A percentile compares a stretch with the other conserved stretches of the same genome.
These are phyloP conservation scores for Papilionanthe hybrid DNA, from an alignment of 116 monocot genomes.

Conservation along the genomic window DNA sequence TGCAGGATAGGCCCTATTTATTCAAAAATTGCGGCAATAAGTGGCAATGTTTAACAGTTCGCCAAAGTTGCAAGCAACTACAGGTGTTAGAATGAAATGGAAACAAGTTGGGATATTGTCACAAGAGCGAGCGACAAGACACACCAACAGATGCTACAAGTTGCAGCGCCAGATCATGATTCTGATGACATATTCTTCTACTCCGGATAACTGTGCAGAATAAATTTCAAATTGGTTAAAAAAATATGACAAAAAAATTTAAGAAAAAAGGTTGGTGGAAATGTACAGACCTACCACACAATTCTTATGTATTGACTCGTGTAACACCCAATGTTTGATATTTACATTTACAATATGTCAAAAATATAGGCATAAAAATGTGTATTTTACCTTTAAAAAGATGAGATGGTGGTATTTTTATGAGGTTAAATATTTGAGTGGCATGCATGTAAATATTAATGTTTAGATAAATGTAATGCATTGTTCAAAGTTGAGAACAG, in stretches of 20 bases:
- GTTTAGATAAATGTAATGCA: not conserved
- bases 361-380: too few relatives aligned
- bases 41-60: not conserved
- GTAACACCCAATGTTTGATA: too few relatives aligned
- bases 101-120: not conserved
- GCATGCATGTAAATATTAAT: not conserved
- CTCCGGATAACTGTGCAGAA: not conserved
- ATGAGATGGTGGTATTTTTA: too few relatives aligned
- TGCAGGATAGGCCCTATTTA: not conserved
- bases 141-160: not conserved
- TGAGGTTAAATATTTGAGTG: too few relatives aligned
- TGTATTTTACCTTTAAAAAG: too few relatives aligned
- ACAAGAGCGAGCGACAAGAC: not conserved
- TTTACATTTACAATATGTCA: too few relatives aligned
- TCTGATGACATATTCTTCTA: not conserved
- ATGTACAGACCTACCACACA: not conserved
- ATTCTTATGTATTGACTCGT: not conserved
- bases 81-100: constrained; percentile 1
- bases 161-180: too few relatives aligned
- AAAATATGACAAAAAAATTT: not conserved
- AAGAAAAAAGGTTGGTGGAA: too few relatives aligned
- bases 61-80: not conserved
- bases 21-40: not conserved
- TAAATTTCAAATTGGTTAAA: not conserved
- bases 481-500: not conserved